Evolutionary conservation across 345 rosid species (phyloP), one percentile per base, ranked within the genome.

Genomic region (Alliaria petiolata): DNA sequence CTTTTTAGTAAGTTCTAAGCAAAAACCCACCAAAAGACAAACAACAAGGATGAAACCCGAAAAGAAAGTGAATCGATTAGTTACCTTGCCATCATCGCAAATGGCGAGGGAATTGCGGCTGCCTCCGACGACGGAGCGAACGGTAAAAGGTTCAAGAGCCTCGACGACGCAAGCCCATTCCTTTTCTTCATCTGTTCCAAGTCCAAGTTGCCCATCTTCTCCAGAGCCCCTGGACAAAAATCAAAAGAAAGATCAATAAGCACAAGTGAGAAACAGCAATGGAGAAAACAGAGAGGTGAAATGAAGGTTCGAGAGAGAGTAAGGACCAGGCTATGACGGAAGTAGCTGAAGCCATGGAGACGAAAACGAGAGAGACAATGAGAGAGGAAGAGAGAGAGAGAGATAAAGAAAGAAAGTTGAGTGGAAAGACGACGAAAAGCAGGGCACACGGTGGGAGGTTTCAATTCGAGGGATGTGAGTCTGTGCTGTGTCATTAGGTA

Each of bases 31-130:
- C 5, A 66, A 66, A 55, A 4, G 42, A 52, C 7, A 9, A 17
- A 49, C 43, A 49, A 50, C 5, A 49, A 16, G 22, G 35, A 16
- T 2, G 30, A 30, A 44, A 39, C 1, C 44, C 7, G 26, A 70
- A 49, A 9, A 31, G n/a, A 62, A 52, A 50, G 58, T 34, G 62
- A 45, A 59, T 40, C 10, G 62, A 35, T 10, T 3, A 20, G 16
- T 12, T 45, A 95, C 99, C 96, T 87, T 87, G 80, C 98, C 99
- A 62, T 87, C 96, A 53, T 89, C 91, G 62, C 96, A 90, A 73
- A 95, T 95, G 81, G 99, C 95, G 71, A 95, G 98, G 60, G 99
- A 95, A 83, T 92, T 92, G 30, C 98, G 93, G 75, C 98, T 92
- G 15, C 99, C 98, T 35, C 92, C 97, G 47, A 95, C 98, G 42